A percentile compares a stretch with the other conserved stretches of the same genome.
phyloP scores from a whole-genome alignment of 208 protist genomes.

The Herpetomonas tarakana region DNA sequence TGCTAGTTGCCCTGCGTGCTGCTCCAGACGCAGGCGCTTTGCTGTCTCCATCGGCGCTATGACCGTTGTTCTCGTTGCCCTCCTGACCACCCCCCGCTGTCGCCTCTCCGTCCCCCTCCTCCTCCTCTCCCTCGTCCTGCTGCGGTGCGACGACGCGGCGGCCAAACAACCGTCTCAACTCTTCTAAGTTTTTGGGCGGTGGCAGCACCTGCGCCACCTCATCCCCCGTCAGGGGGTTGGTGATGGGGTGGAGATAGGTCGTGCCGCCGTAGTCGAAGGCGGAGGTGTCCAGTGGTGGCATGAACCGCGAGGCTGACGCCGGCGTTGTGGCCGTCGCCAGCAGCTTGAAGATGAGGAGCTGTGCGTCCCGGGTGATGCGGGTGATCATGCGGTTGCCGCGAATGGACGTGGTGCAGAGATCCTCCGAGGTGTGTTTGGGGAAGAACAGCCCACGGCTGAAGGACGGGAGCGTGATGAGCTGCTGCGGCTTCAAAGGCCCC shows the following conservation, averaged over 20 bases:
- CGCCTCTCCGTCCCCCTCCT: too few species aligned
- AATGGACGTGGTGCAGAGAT: slow-evolving; percentile 23
- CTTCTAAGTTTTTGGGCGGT: slow-evolving; percentile 26
- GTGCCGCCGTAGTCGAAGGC: slow-evolving; percentile 52
- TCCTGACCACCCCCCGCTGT: too few species aligned
- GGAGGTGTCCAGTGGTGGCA: slow-evolving; percentile 31
- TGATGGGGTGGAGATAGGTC: slow-evolving; percentile 25
- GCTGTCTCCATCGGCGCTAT: too few species aligned
- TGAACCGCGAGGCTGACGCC: slow-evolving; percentile 36
- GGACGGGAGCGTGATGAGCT: neutral
- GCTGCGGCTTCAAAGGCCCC: neutral
- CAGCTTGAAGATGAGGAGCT: slow-evolving; percentile 28
- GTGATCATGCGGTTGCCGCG: slow-evolving; percentile 29
- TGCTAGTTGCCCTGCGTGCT: too few species aligned
- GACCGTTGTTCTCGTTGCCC: too few species aligned
- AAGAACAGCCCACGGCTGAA: slow-evolving; percentile 14
- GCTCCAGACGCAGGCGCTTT: too few species aligned
- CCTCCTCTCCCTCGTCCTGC: too few species aligned
- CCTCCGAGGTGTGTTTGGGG: slow-evolving; percentile 21
- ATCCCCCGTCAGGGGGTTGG: slow-evolving; percentile 11
- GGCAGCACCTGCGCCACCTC: slow-evolving; percentile 32
- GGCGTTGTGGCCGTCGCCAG: slow-evolving; percentile 34
- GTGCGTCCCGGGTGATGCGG: slow-evolving; percentile 22
- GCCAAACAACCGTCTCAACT: too few species aligned
- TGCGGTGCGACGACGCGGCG: too few species aligned